These are phyloP conservation scores for Asterophora lycoperdoides DNA, from an alignment of 768 basidiomycete genomes.

Conservation along the genomic window DNA sequence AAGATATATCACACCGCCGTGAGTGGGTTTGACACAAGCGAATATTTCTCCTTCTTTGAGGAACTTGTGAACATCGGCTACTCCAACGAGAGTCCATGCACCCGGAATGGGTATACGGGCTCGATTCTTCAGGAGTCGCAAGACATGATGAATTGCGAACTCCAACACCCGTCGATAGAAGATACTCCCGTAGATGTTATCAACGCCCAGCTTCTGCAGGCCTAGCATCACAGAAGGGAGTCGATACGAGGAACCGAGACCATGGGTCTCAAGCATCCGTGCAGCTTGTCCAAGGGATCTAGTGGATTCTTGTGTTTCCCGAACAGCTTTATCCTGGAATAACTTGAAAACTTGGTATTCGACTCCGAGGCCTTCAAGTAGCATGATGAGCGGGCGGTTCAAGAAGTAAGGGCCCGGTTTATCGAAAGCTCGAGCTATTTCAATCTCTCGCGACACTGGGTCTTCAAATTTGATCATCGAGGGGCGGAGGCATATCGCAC, in stretches of 20 bases:
- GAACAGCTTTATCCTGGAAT: conserved; percentile 50
- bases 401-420: conserved; percentile 52
- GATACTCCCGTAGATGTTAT: conserved; percentile 29
- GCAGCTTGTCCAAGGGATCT: conserved; percentile 42
- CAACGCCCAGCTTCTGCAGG: conserved; percentile 45
- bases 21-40: conserved; percentile 45
- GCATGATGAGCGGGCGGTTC: conserved; percentile 67
- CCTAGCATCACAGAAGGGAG: conserved; percentile 48
- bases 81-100: conserved; percentile 66
- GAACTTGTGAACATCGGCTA: conserved; percentile 59
- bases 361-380: conserved; percentile 57
- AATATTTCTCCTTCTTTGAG: conserved; percentile 57
- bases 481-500: conserved; percentile 46
- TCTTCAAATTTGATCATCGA: conserved; percentile 71
- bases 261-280: conserved; percentile 48
- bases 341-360: conserved; percentile 47
- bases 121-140: conserved; percentile 59
- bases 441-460: conserved; percentile 42
- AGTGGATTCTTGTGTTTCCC: conserved; percentile 40
- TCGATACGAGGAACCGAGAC: conserved; percentile 54
- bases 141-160: conserved; percentile 56
- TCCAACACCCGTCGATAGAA: conserved; percentile 53
- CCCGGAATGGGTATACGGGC: conserved; percentile 65
- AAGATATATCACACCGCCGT: conserved; percentile 40
- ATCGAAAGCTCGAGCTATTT: conserved; percentile 64